Evolutionary conservation across 2,329 filamentous ascomycete genomes (phyloP).

Genomic region (Alternaria sp.): DNA sequence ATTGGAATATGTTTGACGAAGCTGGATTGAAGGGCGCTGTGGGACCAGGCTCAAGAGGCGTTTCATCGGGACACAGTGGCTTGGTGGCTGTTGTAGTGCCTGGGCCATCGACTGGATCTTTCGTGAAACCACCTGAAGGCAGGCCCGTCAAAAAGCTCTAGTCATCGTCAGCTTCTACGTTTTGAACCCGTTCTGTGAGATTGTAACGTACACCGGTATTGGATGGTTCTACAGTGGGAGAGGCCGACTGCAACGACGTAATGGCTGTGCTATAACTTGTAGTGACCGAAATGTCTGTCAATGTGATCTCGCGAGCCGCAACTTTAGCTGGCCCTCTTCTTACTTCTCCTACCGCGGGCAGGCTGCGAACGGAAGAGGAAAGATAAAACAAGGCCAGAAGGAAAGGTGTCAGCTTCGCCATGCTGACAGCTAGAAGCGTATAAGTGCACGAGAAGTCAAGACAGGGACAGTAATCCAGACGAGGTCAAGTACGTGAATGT

Average conservation of each 20-base stretch:
- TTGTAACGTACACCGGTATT: slow-evolving; percentile 36
- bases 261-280: slow-evolving; percentile 41
- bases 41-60: slow-evolving; percentile 38
- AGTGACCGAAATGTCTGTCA: slow-evolving; percentile 31
- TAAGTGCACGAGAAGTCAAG: slow-evolving; percentile 17
- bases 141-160: slow-evolving; percentile 42
- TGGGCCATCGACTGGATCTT: slow-evolving; percentile 31
- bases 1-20: slow-evolving; percentile 48
- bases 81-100: slow-evolving; percentile 23
- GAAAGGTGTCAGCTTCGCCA: slow-evolving; percentile 35
- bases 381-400: slow-evolving; percentile 35
- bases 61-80: slow-evolving; percentile 36
- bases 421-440: slow-evolving; percentile 12
- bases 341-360: slow-evolving; percentile 29
- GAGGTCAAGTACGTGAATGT: slow-evolving; percentile 8
- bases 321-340: slow-evolving; percentile 14
- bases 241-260: slow-evolving; percentile 37
- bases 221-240: slow-evolving; percentile 30
- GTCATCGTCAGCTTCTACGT: slow-evolving; percentile 6
- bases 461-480: slow-evolving; percentile 22
- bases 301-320: slow-evolving; percentile 30
- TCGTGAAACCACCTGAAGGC: slow-evolving; percentile 39
- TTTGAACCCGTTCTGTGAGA: background rate
- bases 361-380: slow-evolving; percentile 27
- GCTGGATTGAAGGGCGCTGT: slow-evolving; percentile 20